Evolutionary conservation across 441 rosid species (phyloP), one percentile per base, ranked within the genome.

Genomic region (Raphanus hybrid): DNA sequence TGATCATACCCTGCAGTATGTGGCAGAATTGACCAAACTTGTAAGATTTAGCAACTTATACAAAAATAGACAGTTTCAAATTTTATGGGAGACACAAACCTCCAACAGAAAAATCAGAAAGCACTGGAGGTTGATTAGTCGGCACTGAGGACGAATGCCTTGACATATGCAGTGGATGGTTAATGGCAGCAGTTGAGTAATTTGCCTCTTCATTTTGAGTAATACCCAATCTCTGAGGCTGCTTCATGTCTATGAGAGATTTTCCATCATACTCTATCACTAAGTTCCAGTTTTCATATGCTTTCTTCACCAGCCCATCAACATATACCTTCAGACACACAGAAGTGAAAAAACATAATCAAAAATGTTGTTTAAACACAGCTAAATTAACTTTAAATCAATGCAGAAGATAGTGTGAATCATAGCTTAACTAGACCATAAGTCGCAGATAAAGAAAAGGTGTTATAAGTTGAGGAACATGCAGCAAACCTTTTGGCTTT

Each of bases 221-320:
- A 68, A 78, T 48, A 75, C 81, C 74, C 63, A 84, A 80, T 78
- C 84, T 85, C 82, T 85, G 86, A 67, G 79, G 82, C 84, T 92
- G 90, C 87, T 93, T 91, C 75, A 84, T 76, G 84, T 80, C 86
- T 78, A 91, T 6, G 45, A 93, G 83, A 52, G 97, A 90, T 81
- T 96, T 92, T 78, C 97, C 98, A 81, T 94, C 98, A 83, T 94
- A 94, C 79, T 96, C 98, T 70, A 94, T 74, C 43, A 92, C 99
- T 75, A 83, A 84, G 82, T 75, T 81, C 99, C 99, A 96, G 74
- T 92, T 90, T 1, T 94, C 99, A 87, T 96, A 96, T 35, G 99
- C 99, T 82, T 91, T 94, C 88, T 92, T 96, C 85, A 96, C 90
- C 81, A 89, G 79, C 10, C 92, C 70, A 82, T 96, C 99, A 37